Evolutionary conservation across 2,329 filamentous ascomycete genomes (phyloP), one percentile per base, ranked within the genome.

Genomic region (Scolecobasidium constrictum): DNA sequence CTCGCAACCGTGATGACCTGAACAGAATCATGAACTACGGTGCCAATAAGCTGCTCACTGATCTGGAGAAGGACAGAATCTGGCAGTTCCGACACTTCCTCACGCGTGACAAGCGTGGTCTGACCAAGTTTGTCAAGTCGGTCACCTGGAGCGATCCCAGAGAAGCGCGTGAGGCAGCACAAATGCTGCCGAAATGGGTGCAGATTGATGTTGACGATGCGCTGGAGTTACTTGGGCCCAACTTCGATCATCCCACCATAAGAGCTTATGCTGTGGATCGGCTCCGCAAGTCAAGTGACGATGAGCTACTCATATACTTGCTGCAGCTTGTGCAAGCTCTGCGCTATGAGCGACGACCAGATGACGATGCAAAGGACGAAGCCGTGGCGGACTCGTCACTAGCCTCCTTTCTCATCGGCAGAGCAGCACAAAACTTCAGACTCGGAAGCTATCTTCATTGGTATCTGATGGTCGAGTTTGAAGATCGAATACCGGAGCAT

Each of bases 31-130:
- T 96, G 68, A 81, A 83, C 2, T 95, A 95, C 55, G 87, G 90
- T 5, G 92, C 92, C 3, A 94, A 90, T 0, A 87, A 95, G 48
- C 76, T 84, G 38, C 70, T 98, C 18, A 86, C 79, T 1, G 77
- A 86, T 0, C 88, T 95, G 58, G 92, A 98, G 61, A 93, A 94
- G 56, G 92, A 98, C 60, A 72, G 95, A 40, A 78, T 98, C 16
- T 98, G 93, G 93, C 92, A 93, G 54, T 98, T 96, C 65, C 76
- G 92, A 46, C 94, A 96, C 60, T 90, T 95, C 59, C 65, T 98
- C 17, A 92, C 88, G 1, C 75, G 87, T 45, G 88, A 98, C 59
- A 98, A 98, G 52, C 59, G 53, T 84, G 68, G 90, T 2, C 69
- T 96, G 45, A 98, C 90, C 23, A 98, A 98, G 55, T 94, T 98